Evolutionary conservation across 2,329 filamentous ascomycete genomes (phyloP).

Genomic region (Pseudocercospora musae): DNA sequence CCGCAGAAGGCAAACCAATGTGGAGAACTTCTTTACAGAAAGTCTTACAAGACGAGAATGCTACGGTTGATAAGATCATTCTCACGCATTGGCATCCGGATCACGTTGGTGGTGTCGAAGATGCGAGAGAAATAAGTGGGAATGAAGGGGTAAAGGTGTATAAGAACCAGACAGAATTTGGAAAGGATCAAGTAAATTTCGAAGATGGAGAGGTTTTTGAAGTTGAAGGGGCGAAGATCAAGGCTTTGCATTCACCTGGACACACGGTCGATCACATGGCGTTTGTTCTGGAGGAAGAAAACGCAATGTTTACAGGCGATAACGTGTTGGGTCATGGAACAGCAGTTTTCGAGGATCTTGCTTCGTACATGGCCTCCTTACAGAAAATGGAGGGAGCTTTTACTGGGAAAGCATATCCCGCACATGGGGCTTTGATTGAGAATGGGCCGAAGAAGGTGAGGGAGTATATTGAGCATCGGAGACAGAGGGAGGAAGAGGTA

Average conservation of each 20-base stretch:
- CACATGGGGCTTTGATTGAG: conserved; percentile 76
- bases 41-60: conserved; percentile 65
- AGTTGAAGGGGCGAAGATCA: conserved; percentile 63
- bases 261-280: conserved; percentile 80
- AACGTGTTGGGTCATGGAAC: conserved; percentile 86
- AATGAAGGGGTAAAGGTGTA: conserved; percentile 23
- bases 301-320: conserved; percentile 84
- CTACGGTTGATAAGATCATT: conserved; percentile 65
- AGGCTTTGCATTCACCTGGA: conserved; percentile 66
- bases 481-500: conserved; percentile 75
- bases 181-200: conserved; percentile 50
- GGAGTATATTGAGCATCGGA: conserved; percentile 81
- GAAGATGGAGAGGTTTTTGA: conserved; percentile 54
- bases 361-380: conserved; percentile 65
- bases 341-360: conserved; percentile 71
- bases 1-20: conserved; percentile 72
- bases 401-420: conserved; percentile 73
- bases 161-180: conserved; percentile 18
- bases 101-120: conserved; percentile 71
- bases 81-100: conserved; percentile 93
- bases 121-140: conserved; percentile 50
- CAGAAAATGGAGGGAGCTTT: conserved; percentile 66
- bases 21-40: conserved; percentile 68
- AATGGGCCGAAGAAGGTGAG: conserved; percentile 68
- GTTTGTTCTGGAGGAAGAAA: conserved; percentile 69